Base-by-base conservation (phyloP, 2,329 filamentous ascomycete genomes). In the Diaporthe sp. region DNA sequence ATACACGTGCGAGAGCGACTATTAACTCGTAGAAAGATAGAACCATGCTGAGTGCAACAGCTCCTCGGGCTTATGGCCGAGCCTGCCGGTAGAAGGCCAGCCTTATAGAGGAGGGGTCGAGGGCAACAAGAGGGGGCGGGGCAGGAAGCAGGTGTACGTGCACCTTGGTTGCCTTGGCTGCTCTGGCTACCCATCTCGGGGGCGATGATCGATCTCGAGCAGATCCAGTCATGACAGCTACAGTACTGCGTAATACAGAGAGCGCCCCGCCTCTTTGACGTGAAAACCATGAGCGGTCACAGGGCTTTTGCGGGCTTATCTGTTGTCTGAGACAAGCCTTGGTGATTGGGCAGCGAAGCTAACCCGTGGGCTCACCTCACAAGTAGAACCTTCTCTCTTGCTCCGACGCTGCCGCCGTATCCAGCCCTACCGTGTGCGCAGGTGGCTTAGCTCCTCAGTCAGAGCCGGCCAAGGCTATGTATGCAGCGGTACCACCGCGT, bases 301-400 rank as follows among this genome's bases (percentile, higher is more conserved):
- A 51, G 34, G 65, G 47, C 65, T 42, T 39, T 55, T 39, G 65
- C 4, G 34, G 65, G 65, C 65, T 70, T 70, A 70, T 42, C 49
- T 55, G 31, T 22, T 53, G 65, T 70, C 65, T 70, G 34, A 70
- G 65, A 70, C 47, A 15, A 70, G 65, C 34, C 31, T 55, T 39
- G 65, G 31, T 70, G 65, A 70, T 70, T 70, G 65, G 65, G 65
- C 65, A 42, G 65, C 65, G 65, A 70, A 34, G 47, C 47, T 13
- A 22, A 42, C 49, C 65, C 65, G 65, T 70, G 47, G 47, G n/a
- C 65, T 70, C 15, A 28, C 7, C 49, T 28, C 47, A 37, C 63
- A 12, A 37, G 8, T 39, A 49, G 15, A 15, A n/a, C 31, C 12
- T 34, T 51, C 22, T 6, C 44, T 20, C 44, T 68, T 34, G 25